Base-by-base conservation (phyloP, 2,329 filamentous ascomycete species). In the Sporothrix dimorphospora region DNA sequence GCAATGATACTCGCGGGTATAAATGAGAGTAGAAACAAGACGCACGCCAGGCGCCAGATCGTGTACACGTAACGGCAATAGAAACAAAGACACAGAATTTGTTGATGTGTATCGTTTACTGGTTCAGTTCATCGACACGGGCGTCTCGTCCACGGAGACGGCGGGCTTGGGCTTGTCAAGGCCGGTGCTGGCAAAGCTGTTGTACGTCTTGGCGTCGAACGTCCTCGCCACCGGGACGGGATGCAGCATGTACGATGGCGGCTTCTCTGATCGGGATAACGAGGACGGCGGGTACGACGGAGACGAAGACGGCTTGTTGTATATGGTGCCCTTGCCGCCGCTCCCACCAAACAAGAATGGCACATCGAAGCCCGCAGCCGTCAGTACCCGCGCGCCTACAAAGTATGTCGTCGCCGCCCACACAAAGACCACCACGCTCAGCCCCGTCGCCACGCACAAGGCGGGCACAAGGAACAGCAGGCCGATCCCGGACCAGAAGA, bases 401-500 rank as follows among this genome's bases (percentile, higher is more conserved):
- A 66, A 59, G 34, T 72, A 68, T 14, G 70, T 45, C 30, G 24
- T 57, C 1, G 72, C 72, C 4, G 69, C 75, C 75, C 75, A 75
- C 19, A 51, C 27, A 66, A 75, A 75, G 2, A 38, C 45, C 4
- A 47, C 47, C 16, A 72, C 65, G 14, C 70, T 71, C 21, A 75
- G 61, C 0, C 34, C 69, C 4, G 71, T 74, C 4, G 75, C 72
- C 6, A 75, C 40, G 21, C 65, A 71, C 19, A 76, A 38, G 5
- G 73, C 72, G 12, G 74, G 74, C 68, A 75, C 71, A 34, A 75
- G 49, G 16, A 74, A 72, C 9, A 75, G 57, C 47, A 75, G 69
- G 27, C 71, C 74, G 24, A 75, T 6, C 5, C 75, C 73, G 1
- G 69, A 24, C 75, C 75, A 76, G 57, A 76, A 76, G 16, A 76